Percentiles rank a stretch among this genome's conserved stretches.
Evolutionary conservation across 2,329 filamentous ascomycete species (phyloP).

Genomic region (Colletotrichum tropicale): DNA sequence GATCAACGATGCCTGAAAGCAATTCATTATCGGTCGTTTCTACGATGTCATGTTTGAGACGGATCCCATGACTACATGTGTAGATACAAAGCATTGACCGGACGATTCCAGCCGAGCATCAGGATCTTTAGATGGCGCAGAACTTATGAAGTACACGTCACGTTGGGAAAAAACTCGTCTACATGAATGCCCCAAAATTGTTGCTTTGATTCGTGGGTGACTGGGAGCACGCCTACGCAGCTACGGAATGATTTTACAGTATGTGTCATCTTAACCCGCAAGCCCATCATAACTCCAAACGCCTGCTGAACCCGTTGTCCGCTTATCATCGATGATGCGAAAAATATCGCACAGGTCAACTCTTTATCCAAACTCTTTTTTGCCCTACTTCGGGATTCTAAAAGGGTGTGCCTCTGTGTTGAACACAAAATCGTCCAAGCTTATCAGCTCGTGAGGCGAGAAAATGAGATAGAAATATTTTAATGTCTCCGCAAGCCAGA

Average conservation of each 20-base stretch:
- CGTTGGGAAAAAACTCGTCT: background rate
- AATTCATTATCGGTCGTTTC: background rate
- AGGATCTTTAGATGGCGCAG: background rate
- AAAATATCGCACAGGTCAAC: background rate
- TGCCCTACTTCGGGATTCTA: conserved; percentile 6
- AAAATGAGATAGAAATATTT: conserved; percentile 81
- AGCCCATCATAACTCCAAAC: background rate
- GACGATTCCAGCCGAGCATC: background rate
- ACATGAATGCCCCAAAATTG: background rate
- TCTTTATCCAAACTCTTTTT: background rate
- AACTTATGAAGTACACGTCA: background rate
- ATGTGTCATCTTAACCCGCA: background rate
- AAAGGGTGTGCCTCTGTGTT: conserved; percentile 59
- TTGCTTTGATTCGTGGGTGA: background rate
- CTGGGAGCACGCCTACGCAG: background rate
- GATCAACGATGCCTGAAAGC: too few species aligned
- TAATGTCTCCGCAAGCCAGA: conserved; percentile 75
- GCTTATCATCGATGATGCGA: background rate
- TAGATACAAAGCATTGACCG: background rate
- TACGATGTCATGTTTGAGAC: background rate
- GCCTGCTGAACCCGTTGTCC: background rate
- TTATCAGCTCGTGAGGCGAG: conserved; percentile 65
- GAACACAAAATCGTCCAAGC: conserved; percentile 70
- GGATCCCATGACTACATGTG: background rate
- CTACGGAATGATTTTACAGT: background rate